Conservation (phyloP, 2,329 filamentous ascomycete species). For the Pseudogymnoascus sp. region DNA sequence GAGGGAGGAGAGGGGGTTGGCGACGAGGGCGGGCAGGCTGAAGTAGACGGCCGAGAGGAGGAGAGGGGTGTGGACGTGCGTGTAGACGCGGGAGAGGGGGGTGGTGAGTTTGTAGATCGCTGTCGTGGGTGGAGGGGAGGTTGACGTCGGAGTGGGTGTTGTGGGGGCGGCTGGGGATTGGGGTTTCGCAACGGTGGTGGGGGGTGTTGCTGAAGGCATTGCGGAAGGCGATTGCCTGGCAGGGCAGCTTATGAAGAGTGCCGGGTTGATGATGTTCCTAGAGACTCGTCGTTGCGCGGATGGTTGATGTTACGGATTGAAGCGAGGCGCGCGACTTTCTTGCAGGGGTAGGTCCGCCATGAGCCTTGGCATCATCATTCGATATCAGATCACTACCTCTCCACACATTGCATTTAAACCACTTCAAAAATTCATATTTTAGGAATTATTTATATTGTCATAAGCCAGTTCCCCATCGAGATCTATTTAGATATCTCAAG, state of each 20-base stretch:
- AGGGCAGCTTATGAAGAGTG: neutral
- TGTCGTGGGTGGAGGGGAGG: neutral
- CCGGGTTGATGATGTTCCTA: neutral
- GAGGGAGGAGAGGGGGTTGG: slow-evolving; percentile 59
- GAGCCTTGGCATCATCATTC: slow-evolving; percentile 1
- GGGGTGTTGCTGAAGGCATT: neutral
- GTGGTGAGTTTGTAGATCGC: slow-evolving; percentile 6
- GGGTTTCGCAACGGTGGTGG: neutral
- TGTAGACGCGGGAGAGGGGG: slow-evolving; percentile 41
- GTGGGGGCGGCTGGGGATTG: neutral
- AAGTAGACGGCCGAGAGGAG: slow-evolving; percentile 55
- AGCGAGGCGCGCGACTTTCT: slow-evolving; percentile 1
- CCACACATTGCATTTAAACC: neutral
- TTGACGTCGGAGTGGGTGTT: neutral
- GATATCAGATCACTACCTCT: neutral
- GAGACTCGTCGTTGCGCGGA: neutral
- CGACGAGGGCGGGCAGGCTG: slow-evolving; percentile 59
- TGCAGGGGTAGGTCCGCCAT: neutral
- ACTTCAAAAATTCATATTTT: neutral
- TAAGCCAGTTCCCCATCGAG: neutral
- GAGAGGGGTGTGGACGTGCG: slow-evolving; percentile 59
- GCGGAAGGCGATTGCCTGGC: neutral
- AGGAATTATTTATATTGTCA: neutral
- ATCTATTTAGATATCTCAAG: neutral
- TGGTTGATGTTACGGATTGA: neutral